Evolutionary conservation across 345 rosid species (phyloP).

Genomic region (Eucalyptus pauciflora): DNA sequence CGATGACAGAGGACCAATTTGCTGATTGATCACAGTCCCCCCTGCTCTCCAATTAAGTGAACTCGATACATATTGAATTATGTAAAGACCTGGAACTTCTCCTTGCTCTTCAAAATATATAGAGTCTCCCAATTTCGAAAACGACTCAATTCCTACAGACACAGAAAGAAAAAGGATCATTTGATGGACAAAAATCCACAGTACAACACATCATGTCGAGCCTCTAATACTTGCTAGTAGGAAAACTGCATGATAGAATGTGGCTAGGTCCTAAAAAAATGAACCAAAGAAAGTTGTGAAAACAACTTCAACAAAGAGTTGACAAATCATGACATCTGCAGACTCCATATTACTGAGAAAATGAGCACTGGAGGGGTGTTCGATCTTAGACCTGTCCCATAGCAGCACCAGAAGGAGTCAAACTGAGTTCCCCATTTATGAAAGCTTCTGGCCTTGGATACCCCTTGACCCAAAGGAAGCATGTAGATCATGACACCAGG

Average conservation of each 20-base stretch:
- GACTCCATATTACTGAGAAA: neutral
- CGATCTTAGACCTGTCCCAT: slow-evolving; percentile 68
- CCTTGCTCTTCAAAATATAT: slow-evolving; percentile 83
- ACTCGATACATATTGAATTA: slow-evolving; percentile 78
- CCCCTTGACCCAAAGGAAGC: slow-evolving; percentile 78
- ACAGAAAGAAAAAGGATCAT: neutral
- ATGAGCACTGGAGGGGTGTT: neutral
- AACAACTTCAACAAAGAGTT: neutral
- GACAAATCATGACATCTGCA: neutral
- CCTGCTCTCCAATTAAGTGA: slow-evolving; percentile 60
- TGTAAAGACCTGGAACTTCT: slow-evolving; percentile 49
- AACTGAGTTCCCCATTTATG: slow-evolving; percentile 86
- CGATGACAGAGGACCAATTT: slow-evolving; percentile 55
- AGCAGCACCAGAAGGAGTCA: slow-evolving; percentile 93
- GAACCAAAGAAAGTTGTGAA: neutral
- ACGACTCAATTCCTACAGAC: slow-evolving; percentile 64
- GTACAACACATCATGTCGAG: neutral
- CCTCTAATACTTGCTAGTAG: neutral
- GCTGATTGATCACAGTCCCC: slow-evolving; percentile 39
- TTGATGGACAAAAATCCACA: neutral
- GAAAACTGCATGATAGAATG: neutral
- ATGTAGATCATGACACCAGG: slow-evolving; percentile 97
- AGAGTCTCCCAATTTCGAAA: slow-evolving; percentile 93
- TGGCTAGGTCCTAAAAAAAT: neutral
- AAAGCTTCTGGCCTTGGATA: slow-evolving; percentile 61